These are phyloP conservation scores for Saccharomycopsis sp. DNA, from an alignment of 805 yeast genomes.

Conservation along the genomic window DNA sequence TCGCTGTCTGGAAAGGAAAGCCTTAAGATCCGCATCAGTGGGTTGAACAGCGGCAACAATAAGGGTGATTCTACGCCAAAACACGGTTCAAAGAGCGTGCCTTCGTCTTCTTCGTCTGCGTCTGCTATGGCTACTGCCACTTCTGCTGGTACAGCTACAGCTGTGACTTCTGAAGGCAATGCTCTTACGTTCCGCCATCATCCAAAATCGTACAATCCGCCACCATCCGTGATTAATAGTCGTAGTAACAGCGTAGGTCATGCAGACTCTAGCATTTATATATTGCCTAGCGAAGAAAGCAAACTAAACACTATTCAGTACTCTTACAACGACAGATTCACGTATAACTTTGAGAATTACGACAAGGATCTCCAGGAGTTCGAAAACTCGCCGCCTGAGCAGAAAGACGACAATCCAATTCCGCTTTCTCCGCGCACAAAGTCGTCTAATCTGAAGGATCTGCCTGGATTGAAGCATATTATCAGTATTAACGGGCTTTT, in stretches of 20 bases:
- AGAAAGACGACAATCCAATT: constrained; percentile 6
- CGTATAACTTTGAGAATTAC: constrained; percentile 17
- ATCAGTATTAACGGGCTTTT: constrained; percentile 7
- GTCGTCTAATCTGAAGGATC: constrained; percentile 10
- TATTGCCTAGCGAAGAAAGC: too few species aligned
- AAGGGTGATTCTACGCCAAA: neutral
- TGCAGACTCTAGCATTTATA: neutral
- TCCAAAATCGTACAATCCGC: too few species aligned
- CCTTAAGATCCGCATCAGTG: neutral
- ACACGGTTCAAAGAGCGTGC: too few species aligned
- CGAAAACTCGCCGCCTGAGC: constrained; percentile 5
- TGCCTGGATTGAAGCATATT: constrained; percentile 7
- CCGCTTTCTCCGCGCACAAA: constrained; percentile 8
- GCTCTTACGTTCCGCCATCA: too few species aligned
- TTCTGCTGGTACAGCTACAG: too few species aligned
- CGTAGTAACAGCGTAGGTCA: too few species aligned
- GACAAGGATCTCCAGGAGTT: constrained; percentile 11
- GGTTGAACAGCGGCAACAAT: neutral
- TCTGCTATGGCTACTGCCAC: too few species aligned
- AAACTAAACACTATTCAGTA: neutral
- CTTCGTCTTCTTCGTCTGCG: too few species aligned
- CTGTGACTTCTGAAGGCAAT: too few species aligned
- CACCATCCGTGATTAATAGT: too few species aligned
- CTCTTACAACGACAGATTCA: constrained; percentile 8
- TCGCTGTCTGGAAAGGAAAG: neutral